Base-by-base conservation (phyloP, 495 filamentous ascomycete species). In the Beverwykella pulmonaria region DNA sequence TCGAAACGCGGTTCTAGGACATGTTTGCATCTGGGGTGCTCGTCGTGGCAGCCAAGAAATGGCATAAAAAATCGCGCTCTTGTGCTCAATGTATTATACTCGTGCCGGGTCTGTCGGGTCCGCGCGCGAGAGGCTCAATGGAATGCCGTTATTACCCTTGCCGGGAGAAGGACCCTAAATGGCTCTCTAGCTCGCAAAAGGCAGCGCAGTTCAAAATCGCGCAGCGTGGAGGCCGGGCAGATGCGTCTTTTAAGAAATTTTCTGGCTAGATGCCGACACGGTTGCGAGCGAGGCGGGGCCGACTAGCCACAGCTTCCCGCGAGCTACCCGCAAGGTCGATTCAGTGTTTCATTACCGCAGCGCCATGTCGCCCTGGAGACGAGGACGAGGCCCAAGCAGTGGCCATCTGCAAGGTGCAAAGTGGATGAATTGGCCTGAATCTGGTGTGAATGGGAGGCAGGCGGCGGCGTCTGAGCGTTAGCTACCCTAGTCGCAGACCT, bases 21-120 rank as follows among this genome's bases (percentile, higher is more conserved):
- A 32, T 60, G 48, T 60, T 65, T 52, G 47, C 54, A 19, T 0
- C 30, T 53, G 58, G 57, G 19, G 50, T 48, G 65, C 49, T 61
- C 46, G 32, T 59, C 56, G 47, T 29, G 41, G 62, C 62, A 53
- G 68, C 56, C 68, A 65, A 66, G 58, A 8, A 19, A 25, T 14
- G 59, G 52, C 32, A 44, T 50, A 66, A 65, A 70, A n/a, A 70
- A 70, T 67, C 68, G 63, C 68, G 68, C 68, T 61, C 62, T 57
- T 44, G 55, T 34, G 39, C 25, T 54, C 32, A 34, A 50, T 65
- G 55, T 48, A 62, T 22, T 7, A n/a, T 19, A 58, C 56, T 56
- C 47, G 68, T 57, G 56, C 62, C 65, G 65, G 53, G 23, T 49
- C 39, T 25, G 49, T 12, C 29, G 57, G 36, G 7, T 46, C 49